Conservation (phyloP, 495 filamentous ascomycete species). For the Filosporella fistucella region DNA sequence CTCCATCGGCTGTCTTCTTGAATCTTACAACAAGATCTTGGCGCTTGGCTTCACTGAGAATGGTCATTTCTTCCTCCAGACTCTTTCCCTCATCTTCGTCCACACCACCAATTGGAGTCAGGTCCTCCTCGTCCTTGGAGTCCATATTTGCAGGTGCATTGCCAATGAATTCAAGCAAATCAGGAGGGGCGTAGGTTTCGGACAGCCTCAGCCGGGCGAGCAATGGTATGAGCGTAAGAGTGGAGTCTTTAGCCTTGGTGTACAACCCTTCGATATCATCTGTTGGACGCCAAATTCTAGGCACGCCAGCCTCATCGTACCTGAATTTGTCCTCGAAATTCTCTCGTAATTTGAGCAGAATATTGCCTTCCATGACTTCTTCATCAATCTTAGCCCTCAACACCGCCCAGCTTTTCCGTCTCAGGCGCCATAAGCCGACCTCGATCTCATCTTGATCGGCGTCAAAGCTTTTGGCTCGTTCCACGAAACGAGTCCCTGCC, state of each 20-base stretch:
- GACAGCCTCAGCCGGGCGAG: slow-evolving; percentile 77
- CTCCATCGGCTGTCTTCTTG: slow-evolving; percentile 94
- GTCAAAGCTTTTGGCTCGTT: slow-evolving; percentile 87
- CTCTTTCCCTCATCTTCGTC: slow-evolving; percentile 93
- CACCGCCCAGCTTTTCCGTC: slow-evolving; percentile 91
- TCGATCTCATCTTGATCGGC: slow-evolving; percentile 88
- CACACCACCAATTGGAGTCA: slow-evolving; percentile 79
- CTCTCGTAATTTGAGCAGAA: slow-evolving; percentile 90
- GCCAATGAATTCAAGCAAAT: slow-evolving; percentile 78
- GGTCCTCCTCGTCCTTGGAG: slow-evolving; percentile 82
- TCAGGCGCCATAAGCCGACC: slow-evolving; percentile 86
- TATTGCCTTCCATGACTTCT: slow-evolving; percentile 95
- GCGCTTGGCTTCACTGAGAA: slow-evolving; percentile 80
- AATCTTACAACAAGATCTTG: slow-evolving; percentile 91
- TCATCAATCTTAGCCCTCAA: slow-evolving; percentile 89
- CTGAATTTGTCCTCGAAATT: slow-evolving; percentile 99
- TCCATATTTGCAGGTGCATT: slow-evolving; percentile 69
- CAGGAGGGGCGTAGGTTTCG: slow-evolving; percentile 66
- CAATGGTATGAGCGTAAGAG: slow-evolving; percentile 82
- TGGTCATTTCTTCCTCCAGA: slow-evolving; percentile 91
- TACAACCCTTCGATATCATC: slow-evolving; percentile 97
- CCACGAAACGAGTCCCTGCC: slow-evolving; percentile 79
- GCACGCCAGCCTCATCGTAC: slow-evolving; percentile 92
- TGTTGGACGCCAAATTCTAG: slow-evolving; percentile 92
- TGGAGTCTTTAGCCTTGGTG: slow-evolving; percentile 85